Percentiles rank a stretch among this genome's conserved stretches.
phyloP scores from a whole-genome alignment of 495 filamentous ascomycete genomes.

The Xylaria castorea region DNA sequence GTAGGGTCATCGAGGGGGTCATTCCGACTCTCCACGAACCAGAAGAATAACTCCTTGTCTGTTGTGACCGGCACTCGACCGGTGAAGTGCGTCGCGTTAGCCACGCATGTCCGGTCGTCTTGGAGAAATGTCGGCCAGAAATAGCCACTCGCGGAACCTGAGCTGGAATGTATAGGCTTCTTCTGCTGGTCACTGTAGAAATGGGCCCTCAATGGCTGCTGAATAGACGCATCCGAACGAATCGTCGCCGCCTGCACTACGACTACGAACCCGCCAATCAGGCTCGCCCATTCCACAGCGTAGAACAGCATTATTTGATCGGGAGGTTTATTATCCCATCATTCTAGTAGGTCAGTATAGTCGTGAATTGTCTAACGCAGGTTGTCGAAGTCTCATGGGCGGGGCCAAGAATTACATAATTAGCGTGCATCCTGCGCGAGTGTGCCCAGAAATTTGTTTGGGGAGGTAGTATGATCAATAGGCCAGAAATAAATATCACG shows the following conservation, averaged over 20 bases:
- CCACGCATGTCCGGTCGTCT: background rate
- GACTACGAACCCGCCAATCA: background rate
- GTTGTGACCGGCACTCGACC: background rate
- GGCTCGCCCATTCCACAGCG: background rate
- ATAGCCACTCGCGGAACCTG: background rate
- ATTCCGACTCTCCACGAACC: background rate
- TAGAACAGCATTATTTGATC: background rate
- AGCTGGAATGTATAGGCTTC: background rate
- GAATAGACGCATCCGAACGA: background rate
- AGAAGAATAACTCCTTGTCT: background rate
- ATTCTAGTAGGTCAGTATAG: background rate
- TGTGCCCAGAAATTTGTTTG: background rate
- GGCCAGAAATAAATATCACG: background rate
- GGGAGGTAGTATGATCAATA: background rate
- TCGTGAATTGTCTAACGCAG: background rate
- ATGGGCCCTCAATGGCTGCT: background rate
- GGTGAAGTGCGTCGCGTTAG: constrained; percentile 16
- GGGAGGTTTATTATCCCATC: background rate
- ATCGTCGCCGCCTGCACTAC: background rate
- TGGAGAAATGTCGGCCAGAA: background rate
- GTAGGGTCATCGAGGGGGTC: background rate
- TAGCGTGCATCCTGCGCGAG: background rate
- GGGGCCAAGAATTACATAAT: background rate
- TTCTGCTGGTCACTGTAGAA: background rate
- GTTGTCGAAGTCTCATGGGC: background rate